Percentiles rank a stretch among this genome's conserved stretches.
Evolutionary conservation across 495 filamentous ascomycete species (phyloP).

Genomic region (Aspergillus saccharolyticus): DNA sequence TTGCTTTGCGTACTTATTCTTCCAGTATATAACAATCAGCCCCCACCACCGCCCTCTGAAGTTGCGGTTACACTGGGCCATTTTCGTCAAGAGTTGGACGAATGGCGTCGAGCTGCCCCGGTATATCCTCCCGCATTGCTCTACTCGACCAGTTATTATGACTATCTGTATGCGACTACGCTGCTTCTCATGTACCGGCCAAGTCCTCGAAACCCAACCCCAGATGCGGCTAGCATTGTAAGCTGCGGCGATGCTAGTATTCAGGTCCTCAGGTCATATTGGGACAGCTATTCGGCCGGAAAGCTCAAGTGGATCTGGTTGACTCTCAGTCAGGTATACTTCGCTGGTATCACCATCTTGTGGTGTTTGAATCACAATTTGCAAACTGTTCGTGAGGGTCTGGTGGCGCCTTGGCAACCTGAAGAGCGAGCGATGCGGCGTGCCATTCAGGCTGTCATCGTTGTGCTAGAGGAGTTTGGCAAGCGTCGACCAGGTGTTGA

Average conservation of each 20-base stretch:
- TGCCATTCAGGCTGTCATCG: constrained; percentile 42
- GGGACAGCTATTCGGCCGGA: constrained; percentile 44
- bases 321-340: constrained; percentile 49
- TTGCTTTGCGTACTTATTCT: constrained; percentile 2
- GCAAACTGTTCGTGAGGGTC: constrained; percentile 38
- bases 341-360: constrained; percentile 46
- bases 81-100: constrained; percentile 46
- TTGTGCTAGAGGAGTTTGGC: constrained; percentile 46
- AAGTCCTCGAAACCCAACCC: constrained; percentile 43
- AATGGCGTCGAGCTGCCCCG: constrained; percentile 38
- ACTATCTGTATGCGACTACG: constrained; percentile 50
- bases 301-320: constrained; percentile 54
- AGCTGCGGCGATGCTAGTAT: constrained; percentile 48
- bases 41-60: constrained; percentile 33
- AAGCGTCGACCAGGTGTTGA: constrained; percentile 46
- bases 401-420: constrained; percentile 35
- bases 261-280: constrained; percentile 47
- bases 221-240: constrained; percentile 39
- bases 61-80: constrained; percentile 30
- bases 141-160: constrained; percentile 46
- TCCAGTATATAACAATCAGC: constrained; percentile 42
- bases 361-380: constrained; percentile 47
- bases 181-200: constrained; percentile 49
- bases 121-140: constrained; percentile 39
- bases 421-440: constrained; percentile 45